Percentiles rank a stretch among this genome's conserved stretches.
Conservation (phyloP, 176 grass and related monocot species). For the Alloteropsis semialata region DNA sequence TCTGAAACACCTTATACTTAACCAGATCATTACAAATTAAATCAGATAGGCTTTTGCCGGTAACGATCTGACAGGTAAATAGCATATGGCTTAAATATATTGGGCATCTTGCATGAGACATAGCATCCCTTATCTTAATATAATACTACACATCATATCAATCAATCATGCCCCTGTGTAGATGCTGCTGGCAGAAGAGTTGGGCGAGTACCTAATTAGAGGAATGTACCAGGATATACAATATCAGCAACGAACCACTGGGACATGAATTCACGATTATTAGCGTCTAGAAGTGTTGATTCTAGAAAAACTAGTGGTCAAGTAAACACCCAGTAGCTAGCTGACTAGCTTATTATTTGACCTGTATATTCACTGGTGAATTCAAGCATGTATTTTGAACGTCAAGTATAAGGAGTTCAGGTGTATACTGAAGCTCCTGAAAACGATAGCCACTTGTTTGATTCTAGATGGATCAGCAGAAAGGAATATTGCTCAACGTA, state of each 20-base stretch:
- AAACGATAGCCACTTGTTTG: background rate
- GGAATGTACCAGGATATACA: background rate
- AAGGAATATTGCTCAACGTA: background rate
- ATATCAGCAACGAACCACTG: background rate
- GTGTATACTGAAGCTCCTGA: background rate
- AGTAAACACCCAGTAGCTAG: background rate
- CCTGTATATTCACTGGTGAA: background rate
- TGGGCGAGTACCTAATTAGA: background rate
- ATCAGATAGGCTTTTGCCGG: no score
- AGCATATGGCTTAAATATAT: no score
- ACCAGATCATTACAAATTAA: no score
- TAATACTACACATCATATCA: no score
- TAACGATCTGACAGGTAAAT: no score
- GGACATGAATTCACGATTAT: background rate
- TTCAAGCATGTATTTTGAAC: background rate
- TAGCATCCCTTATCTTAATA: no score
- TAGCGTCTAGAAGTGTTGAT: background rate
- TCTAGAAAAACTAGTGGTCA: background rate
- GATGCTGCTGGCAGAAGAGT: background rate
- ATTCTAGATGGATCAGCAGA: background rate
- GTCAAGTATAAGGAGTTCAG: background rate
- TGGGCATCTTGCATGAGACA: no score
- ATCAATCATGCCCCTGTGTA: no score
- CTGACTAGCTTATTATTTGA: background rate
- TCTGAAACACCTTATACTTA: no score